Evolutionary conservation across 1,139 yeast species (phyloP).

Genomic region (Yamadazyma kanchanaburiensis): DNA sequence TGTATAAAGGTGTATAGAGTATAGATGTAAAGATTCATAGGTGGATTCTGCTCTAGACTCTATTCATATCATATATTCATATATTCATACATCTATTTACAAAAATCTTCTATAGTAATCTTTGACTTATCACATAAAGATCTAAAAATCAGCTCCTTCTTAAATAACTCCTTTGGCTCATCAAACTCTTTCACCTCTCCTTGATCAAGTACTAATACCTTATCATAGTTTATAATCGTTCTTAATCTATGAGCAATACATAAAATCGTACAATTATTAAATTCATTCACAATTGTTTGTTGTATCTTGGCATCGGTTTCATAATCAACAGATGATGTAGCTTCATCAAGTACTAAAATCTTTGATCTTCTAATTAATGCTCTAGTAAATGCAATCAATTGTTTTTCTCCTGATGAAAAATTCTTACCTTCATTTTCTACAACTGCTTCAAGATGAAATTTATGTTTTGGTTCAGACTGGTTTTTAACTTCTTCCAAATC

Average conservation of each 20-base stretch:
- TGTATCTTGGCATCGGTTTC: constrained; percentile 75
- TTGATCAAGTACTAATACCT: constrained; percentile 50
- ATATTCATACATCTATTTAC: not conserved
- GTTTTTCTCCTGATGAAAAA: constrained; percentile 77
- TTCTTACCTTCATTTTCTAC: constrained; percentile 76
- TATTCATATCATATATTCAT: no score
- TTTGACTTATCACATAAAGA: constrained; percentile 39
- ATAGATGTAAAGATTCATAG: no score
- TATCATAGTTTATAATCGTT: constrained; percentile 25
- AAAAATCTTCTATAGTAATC: constrained; percentile 5
- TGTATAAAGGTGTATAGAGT: no score
- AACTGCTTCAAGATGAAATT: constrained; percentile 62
- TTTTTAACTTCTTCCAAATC: constrained; percentile 20
- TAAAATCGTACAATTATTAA: constrained; percentile 13
- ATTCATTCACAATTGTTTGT: constrained; percentile 10
- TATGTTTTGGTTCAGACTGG: constrained; percentile 28
- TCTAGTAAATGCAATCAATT: constrained; percentile 70
- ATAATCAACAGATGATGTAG: constrained; percentile 79
- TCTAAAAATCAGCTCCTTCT: constrained; percentile 23
- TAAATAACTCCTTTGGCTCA: constrained; percentile 41
- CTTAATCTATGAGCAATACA: constrained; percentile 16
- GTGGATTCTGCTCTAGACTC: no score
- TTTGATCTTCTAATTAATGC: constrained; percentile 70
- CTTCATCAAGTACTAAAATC: constrained; percentile 73
- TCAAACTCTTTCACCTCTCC: constrained; percentile 51